Evolutionary conservation across 164 flowering plant species (phyloP), one percentile per base, ranked within the genome.

Genomic region (Vitis cinerea): DNA sequence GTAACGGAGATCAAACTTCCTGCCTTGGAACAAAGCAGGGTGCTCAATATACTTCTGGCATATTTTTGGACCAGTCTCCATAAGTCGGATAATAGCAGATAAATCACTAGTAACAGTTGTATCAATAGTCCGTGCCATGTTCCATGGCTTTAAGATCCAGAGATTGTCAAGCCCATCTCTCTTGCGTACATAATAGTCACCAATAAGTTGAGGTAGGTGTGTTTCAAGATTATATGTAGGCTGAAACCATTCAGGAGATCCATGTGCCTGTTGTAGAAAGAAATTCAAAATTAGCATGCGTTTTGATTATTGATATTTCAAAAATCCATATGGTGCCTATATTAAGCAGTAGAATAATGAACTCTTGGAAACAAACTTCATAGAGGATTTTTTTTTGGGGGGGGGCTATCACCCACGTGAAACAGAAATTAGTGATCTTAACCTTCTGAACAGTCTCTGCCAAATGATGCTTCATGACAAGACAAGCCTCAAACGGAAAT

Each of bases 121-220:
- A 79, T 96, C 99, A 68, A 93, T 96, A n/a, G 98, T 96, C 44
- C 99, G 81, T 48, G 99, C 99, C 99, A 96, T 96, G 77, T 96
- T 96, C 99, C 99, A 96, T 15, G 99, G 99, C 75, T 93, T 96
- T 66, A 96, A 82, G 69, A 96, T 96, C 99, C 99, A 96, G 14
- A 93, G 76, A 77, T 96, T 96, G 87, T 90, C 85, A 59, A 83
- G 81, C 44, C 87, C 85, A 68, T 89, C 90, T 72, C 83, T 82
- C 78, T 87, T 74, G 55, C 99, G 91, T 17, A 78, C 71, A 69
- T 23, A 77, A 75, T 90, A 93, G 71, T 93, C 97, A 72, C 98
- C 99, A 78, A 96, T 88, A 13, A 93, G 82, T 78, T 84, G 89
- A 77, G 97, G 73, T 15, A 96, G 74, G 62, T 90, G 89, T 61